Evolutionary conservation across 148 eudicot species (phyloP).

Genomic region (Cornus florida): DNA sequence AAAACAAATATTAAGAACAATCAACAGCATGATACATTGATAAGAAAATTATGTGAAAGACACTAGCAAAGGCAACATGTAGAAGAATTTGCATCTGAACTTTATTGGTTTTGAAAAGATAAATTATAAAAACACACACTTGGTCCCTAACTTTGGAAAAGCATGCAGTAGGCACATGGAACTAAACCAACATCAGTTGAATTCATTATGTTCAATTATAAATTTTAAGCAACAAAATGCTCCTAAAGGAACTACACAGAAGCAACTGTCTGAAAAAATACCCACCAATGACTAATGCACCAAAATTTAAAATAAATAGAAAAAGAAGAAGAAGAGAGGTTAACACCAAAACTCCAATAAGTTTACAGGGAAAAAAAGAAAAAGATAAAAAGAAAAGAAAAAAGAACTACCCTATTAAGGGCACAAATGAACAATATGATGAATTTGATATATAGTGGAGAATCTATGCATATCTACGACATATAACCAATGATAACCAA

Average conservation of each 20-base stretch:
- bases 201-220: not conserved
- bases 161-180: not conserved
- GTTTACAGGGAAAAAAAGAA: no score
- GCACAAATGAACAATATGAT: not conserved
- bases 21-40: conserved; percentile 3
- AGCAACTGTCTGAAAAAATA: no score
- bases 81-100: conserved; percentile 11
- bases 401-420: no score
- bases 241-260: no score
- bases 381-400: no score
- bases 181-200: not conserved
- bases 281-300: no score
- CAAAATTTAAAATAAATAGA: no score
- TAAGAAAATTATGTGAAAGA: not conserved
- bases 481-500: not conserved
- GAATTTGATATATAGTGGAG: not conserved
- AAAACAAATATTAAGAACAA: conserved; percentile 17
- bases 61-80: not conserved
- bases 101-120: not conserved
- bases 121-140: not conserved
- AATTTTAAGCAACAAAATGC: not conserved
- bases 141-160: not conserved
- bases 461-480: not conserved
- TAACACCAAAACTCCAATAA: no score
- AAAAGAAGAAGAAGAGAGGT: no score